Percentiles rank a stretch among this genome's conserved stretches.
These are phyloP conservation scores for Mucor racemosus DNA, from an alignment of 371 early-diverging fungal genomes.

Conservation along the genomic window DNA sequence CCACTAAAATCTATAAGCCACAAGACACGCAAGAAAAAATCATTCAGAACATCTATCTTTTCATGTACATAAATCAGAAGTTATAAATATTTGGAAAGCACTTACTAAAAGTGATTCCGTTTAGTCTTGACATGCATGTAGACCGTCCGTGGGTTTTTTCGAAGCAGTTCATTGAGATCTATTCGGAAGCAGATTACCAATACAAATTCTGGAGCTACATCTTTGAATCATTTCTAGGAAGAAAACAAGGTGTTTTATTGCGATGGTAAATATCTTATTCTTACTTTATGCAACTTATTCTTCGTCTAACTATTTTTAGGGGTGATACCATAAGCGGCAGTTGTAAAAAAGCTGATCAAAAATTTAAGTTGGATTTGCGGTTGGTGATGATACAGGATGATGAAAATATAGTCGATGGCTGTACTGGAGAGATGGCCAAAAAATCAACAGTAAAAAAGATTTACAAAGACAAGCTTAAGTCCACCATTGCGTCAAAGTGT, in stretches of 20 bases:
- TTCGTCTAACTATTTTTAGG: slow-evolving; percentile 25
- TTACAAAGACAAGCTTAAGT: slow-evolving; percentile 27
- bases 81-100: slow-evolving; percentile 20
- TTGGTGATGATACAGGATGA: slow-evolving; percentile 25
- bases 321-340: slow-evolving; percentile 21
- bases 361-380: slow-evolving; percentile 20
- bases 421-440: slow-evolving; percentile 24
- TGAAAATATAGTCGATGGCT: slow-evolving; percentile 19
- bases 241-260: slow-evolving; percentile 21
- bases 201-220: slow-evolving; percentile 25
- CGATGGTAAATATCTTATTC: slow-evolving; percentile 27
- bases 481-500: slow-evolving; percentile 22
- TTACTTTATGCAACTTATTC: slow-evolving; percentile 23
- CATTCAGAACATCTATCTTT: too few relatives aligned
- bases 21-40: too few relatives aligned
- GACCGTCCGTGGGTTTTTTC: slow-evolving; percentile 10
- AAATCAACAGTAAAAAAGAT: slow-evolving; percentile 26
- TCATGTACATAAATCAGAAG: neutral
- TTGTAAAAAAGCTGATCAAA: slow-evolving; percentile 22
- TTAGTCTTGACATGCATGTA: slow-evolving; percentile 23
- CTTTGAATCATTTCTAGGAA: slow-evolving; percentile 26
- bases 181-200: slow-evolving; percentile 27
- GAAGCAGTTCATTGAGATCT: slow-evolving; percentile 21
- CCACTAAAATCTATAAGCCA: too few relatives aligned
- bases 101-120: slow-evolving; percentile 16